Evolutionary conservation across 2,329 filamentous ascomycete genomes (phyloP).

Genomic region (Xylaria sp.): DNA sequence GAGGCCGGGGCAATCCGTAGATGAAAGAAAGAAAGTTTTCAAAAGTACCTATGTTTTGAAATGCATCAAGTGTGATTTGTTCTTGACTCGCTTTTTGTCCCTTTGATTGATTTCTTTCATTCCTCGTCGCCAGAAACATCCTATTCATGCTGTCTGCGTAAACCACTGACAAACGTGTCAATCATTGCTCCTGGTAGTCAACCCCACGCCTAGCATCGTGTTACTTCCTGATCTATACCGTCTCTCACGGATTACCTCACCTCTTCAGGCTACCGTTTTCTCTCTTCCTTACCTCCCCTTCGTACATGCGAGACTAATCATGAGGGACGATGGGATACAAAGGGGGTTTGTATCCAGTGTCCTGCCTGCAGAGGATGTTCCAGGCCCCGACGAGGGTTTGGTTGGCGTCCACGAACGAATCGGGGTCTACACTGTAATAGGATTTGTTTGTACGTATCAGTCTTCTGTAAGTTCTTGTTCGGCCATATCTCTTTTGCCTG

Average conservation of each 20-base stretch:
- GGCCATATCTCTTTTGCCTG: not conserved
- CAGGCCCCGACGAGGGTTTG: conserved; percentile 28
- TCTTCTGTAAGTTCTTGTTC: not conserved
- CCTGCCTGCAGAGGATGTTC: conserved; percentile 28
- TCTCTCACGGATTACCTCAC: not conserved
- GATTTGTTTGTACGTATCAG: not conserved
- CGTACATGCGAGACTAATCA: not conserved
- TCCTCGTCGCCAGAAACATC: too few species aligned
- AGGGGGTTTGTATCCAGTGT: not conserved
- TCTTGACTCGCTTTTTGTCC: too few species aligned
- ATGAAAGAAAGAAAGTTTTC: conserved; percentile 24
- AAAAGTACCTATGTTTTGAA: not conserved
- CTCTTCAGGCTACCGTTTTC: not conserved
- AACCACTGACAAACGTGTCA: too few species aligned
- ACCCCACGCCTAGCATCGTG: too few species aligned
- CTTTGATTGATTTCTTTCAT: too few species aligned
- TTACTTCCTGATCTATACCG: too few species aligned
- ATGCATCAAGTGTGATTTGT: not conserved
- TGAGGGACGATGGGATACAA: not conserved
- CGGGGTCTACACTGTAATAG: conserved; percentile 23
- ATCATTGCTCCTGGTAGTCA: too few species aligned
- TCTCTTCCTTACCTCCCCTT: not conserved
- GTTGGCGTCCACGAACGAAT: conserved; percentile 24
- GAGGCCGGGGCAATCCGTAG: conserved; percentile 31
- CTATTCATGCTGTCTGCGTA: too few species aligned